Base-by-base conservation (phyloP, 2,329 filamentous ascomycete genomes). In the Fonsecaea pedrosoi region DNA sequence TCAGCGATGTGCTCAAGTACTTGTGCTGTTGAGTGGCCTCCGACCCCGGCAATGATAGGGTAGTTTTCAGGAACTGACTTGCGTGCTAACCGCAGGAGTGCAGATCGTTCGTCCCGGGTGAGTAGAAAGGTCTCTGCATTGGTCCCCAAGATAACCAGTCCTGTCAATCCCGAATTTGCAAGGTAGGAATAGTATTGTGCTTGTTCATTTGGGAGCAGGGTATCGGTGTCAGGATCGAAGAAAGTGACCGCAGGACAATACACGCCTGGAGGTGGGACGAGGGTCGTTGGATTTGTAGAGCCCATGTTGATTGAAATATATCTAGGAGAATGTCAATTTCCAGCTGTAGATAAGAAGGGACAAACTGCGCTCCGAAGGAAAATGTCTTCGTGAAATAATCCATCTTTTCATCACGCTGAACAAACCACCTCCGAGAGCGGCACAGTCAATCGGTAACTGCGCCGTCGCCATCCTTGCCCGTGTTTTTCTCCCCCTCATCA, bases 11-110 rank as follows among this genome's bases (percentile, higher is more conserved):
- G 84, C 74, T 89, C 84, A 0, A 89, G 81, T 3, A 86, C 85
- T 77, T 90, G 88, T 69, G 83, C 83, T 2, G 86, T 90, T 15
- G 86, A 89, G 76, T 90, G 88, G 0, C 85, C 87, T 18, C 87
- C 84, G 6, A 87, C 85, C 38, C 89, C 89, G 3, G 86, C 86
- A 81, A 89, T 88, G 73, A 89, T 81, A 35, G 86, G 86, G 73
- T 81, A 87, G 25, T 78, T 77, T 0, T 82, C 80, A 0, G 83
- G 84, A 13, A 85, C 82, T n/a, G 84, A 82, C 40, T 76, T 69
- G 40, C 86, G 80, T 59, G 88, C 89, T 10, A 84, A 79, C 34
- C 79, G 75, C 30, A 91, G 81, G n/a, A 90, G 82, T 48, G 81
- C 79, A 56, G 78, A 79, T 64, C 87, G 82, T 76, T 89, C 87